Evolutionary conservation across 106 monocot species (phyloP), one percentile per base, ranked within the genome.

Genomic region (Apostasia ramifera): DNA sequence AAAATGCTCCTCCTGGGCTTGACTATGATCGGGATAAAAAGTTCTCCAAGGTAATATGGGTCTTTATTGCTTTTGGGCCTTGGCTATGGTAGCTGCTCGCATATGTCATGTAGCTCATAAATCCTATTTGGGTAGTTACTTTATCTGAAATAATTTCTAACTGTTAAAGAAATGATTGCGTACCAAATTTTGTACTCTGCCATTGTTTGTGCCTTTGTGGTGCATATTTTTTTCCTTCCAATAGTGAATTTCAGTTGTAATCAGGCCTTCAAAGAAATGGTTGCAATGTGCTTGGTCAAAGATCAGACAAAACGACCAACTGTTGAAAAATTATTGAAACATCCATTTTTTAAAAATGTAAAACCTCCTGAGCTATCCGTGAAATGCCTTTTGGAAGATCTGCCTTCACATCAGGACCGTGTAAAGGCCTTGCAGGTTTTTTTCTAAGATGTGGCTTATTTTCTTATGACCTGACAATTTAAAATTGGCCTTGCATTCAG

Each of bases 261-360:
- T 80, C 91, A 91, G 88, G 85, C 91, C 59, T 95, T 91, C 72
- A 95, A 95, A 80, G 92, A 95, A 80, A 95, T 95, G 95, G 91
- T 95, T 69, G 91, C 92, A 38, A 95, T 95, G 95, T 95, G 95
- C 81, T 84, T 95, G 86, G 95, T 91, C 59, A 95, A 95, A 89
- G 95, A 95, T 82, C 95, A 83, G 77, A 81, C 86, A 57, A 95
- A 89, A 76, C 92, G 95, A 78, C 95, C 95, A 86, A 92, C 92
- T 57, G 88, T 89, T 64, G 88, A 92, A 73, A 91, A 88, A 54
- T 77, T 95, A 14, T 73, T 92, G 65, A 95, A 95, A 64, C 95
- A 92, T 63, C 73, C 86, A 10, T 92, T 95, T 80, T 95, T 95
- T 78, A 95, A 89, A 72, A 53, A 68, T 74, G 88, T 75, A 47